Evolutionary conservation across 148 eudicot genomes (phyloP).

Genomic region (Spergularia bocconei): DNA sequence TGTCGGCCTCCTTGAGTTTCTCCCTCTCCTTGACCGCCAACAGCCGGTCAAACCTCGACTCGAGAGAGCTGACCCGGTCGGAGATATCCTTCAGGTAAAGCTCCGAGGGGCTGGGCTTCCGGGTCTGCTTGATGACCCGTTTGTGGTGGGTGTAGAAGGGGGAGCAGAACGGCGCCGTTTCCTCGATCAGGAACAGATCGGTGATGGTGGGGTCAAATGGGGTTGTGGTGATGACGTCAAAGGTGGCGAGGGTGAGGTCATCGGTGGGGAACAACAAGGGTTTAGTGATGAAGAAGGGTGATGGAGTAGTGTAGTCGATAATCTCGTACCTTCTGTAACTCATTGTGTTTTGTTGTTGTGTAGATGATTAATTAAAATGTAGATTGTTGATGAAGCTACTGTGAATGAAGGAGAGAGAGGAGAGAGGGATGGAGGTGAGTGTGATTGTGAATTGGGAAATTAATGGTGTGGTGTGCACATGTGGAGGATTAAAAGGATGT

Average conservation of each 20-base stretch:
- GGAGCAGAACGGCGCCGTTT: slow-evolving; percentile 27
- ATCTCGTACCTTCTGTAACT: slow-evolving; percentile 29
- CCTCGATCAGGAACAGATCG: slow-evolving; percentile 29
- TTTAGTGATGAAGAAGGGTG: slow-evolving; percentile 11
- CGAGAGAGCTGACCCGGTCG: slow-evolving; percentile 70
- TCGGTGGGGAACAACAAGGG: slow-evolving; percentile 11
- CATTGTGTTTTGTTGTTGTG: neutral
- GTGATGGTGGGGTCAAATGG: slow-evolving; percentile 27
- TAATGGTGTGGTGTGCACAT: too few species aligned
- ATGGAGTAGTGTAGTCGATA: slow-evolving; percentile 17
- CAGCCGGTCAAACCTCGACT: slow-evolving; percentile 49
- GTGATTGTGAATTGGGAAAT: too few species aligned
- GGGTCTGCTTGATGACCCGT: slow-evolving; percentile 25
- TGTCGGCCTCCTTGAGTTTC: slow-evolving; percentile 26
- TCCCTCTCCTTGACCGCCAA: slow-evolving; percentile 23
- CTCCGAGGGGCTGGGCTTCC: slow-evolving; percentile 29
- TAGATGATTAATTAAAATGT: neutral
- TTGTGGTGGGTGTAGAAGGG: slow-evolving; percentile 22
- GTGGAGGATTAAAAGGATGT: too few species aligned
- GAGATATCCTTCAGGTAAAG: slow-evolving; percentile 42
- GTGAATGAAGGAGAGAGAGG: too few species aligned
- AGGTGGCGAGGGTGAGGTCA: slow-evolving; percentile 34
- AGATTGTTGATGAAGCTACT: too few species aligned
- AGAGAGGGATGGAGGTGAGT: too few species aligned
- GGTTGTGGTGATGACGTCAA: slow-evolving; percentile 11